Evolutionary conservation across 148 eudicot species (phyloP).

Genomic region (Suaeda aralocaspica): DNA sequence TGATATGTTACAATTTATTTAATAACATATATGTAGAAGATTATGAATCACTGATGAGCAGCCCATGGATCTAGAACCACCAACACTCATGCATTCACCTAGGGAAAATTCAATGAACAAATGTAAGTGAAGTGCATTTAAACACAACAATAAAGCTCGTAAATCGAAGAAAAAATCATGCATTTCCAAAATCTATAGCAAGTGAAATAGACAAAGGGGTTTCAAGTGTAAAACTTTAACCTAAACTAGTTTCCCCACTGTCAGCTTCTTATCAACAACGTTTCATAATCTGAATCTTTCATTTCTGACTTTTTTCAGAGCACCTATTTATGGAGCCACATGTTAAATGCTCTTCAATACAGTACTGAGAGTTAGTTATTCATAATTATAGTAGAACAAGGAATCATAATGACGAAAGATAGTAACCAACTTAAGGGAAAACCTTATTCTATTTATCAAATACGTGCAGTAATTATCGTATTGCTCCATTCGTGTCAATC

Average conservation of each 20-base stretch:
- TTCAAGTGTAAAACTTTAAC: background rate
- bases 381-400: background rate
- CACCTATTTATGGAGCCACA: slow-evolving; percentile 9
- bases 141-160: background rate
- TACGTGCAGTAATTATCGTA: background rate
- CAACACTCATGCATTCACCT: background rate
- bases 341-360: slow-evolving; percentile 18
- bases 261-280: background rate
- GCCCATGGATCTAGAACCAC: no score
- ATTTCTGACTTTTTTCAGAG: slow-evolving; percentile 10
- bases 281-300: background rate
- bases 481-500: background rate
- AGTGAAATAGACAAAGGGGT: background rate
- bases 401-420: background rate
- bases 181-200: background rate
- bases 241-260: background rate
- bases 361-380: background rate
- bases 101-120: background rate
- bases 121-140: background rate
- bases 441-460: background rate
- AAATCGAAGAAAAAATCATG: background rate
- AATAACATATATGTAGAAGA: no score
- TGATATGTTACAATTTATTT: no score
- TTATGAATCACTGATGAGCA: no score
- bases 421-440: background rate